These are phyloP conservation scores for Rhododendron ovatum DNA, from an alignment of 148 eudicot genomes.

Conservation along the genomic window DNA sequence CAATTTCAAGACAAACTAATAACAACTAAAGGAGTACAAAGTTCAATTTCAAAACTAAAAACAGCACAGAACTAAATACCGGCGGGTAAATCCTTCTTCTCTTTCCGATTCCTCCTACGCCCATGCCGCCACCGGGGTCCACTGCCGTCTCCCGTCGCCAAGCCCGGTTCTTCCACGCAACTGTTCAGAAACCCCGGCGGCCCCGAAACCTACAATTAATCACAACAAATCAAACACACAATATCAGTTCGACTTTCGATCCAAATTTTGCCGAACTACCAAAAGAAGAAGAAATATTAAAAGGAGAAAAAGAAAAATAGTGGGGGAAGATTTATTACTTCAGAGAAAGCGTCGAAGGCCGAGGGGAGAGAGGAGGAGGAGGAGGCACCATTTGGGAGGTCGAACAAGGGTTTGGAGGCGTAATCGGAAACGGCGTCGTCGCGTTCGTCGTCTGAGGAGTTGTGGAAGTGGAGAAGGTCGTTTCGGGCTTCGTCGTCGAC, in stretches of 20 bases:
- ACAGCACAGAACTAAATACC: conserved; percentile 30
- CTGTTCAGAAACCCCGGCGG: conserved; percentile 84
- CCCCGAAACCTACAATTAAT: conserved; percentile 62
- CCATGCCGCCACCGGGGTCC: conserved; percentile 47
- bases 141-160: conserved; percentile 19
- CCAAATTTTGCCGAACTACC: background rate
- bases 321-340: conserved; percentile 36
- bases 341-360: conserved; percentile 75
- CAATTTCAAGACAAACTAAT: background rate
- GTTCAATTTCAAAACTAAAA: background rate
- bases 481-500: conserved; percentile 3
- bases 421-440: conserved; percentile 24
- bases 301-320: background rate
- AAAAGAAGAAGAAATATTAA: background rate
- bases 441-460: conserved; percentile 44
- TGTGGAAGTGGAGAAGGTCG: conserved; percentile 8
- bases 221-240: background rate
- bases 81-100: conserved; percentile 70
- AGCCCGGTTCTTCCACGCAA: conserved; percentile 40
- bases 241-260: background rate
- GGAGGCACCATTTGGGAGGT: conserved; percentile 42
- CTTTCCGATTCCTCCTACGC: conserved; percentile 44
- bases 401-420: conserved; percentile 39
- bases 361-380: conserved; percentile 51
- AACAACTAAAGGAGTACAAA: background rate